Conservation (phyloP, 371 early-diverging fungal genomes). For the Lichtheimia ornata region DNA sequence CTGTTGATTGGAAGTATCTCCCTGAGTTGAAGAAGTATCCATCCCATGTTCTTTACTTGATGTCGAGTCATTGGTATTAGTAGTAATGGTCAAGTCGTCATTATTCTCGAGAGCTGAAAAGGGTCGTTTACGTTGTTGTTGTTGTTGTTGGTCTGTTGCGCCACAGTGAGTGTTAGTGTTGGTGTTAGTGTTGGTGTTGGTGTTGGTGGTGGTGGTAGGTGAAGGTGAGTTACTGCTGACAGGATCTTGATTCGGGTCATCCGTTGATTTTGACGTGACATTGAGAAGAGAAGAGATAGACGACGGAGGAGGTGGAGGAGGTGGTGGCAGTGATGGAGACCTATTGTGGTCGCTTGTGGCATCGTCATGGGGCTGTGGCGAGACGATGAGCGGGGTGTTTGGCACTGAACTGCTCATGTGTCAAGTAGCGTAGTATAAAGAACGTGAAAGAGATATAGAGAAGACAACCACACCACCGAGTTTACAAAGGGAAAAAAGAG, state of each 20-base stretch:
- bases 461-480: neutral
- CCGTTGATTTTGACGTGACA: neutral
- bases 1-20: too few species aligned
- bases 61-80: too few species aligned
- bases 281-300: slow-evolving; percentile 14
- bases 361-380: slow-evolving; percentile 5
- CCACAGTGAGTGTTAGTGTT: neutral
- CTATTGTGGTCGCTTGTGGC: slow-evolving; percentile 1
- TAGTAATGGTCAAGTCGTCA: neutral
- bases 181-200: too few species aligned
- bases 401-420: neutral
- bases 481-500: neutral
- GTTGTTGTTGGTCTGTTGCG: slow-evolving; percentile 1
- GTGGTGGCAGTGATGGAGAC: neutral
- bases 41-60: too few species aligned
- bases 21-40: too few species aligned
- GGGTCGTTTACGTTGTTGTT: neutral
- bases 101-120: neutral
- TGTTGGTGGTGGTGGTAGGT: neutral
- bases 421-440: neutral
- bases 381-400: neutral
- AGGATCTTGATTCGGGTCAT: neutral
- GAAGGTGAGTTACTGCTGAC: neutral
- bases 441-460: neutral
- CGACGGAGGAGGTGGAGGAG: neutral